phyloP scores from a whole-genome alignment of 1,139 yeast species.

The Yamadazyma triangularis region DNA sequence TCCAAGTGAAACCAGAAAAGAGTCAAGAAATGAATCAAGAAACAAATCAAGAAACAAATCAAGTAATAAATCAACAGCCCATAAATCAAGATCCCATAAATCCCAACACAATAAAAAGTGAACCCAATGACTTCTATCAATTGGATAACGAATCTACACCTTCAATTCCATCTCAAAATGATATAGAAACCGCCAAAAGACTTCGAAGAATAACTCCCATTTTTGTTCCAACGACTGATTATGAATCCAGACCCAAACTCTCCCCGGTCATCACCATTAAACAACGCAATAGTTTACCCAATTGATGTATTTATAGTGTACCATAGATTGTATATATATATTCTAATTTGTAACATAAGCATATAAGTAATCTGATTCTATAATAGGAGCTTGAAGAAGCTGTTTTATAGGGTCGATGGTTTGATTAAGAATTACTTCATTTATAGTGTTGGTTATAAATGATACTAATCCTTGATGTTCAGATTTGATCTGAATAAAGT shows the following conservation, averaged over 20 bases:
- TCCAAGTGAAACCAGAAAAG: neutral
- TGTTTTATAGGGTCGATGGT: conserved; percentile 5
- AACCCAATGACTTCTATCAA: conserved; percentile 1
- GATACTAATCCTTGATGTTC: too few relatives aligned
- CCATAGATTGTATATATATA: conserved; percentile 4
- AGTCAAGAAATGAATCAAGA: conserved; percentile 7
- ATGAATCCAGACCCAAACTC: conserved; percentile 25
- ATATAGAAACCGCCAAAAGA: conserved; percentile 36
- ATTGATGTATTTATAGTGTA: conserved; percentile 2
- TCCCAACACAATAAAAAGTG: too few relatives aligned
- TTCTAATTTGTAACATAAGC: conserved; percentile 22
- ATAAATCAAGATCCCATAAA: neutral
- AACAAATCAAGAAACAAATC: neutral
- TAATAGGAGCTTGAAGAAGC: conserved; percentile 19
- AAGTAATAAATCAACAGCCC: neutral
- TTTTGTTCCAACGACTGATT: conserved; percentile 31
- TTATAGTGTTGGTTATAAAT: too few relatives aligned
- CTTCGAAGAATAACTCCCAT: conserved; percentile 37
- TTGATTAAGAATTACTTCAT: too few relatives aligned
- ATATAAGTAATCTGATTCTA: conserved; percentile 22
- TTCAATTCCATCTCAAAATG: conserved; percentile 6
- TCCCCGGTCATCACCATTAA: conserved; percentile 30
- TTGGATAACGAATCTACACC: neutral
- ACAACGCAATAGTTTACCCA: conserved; percentile 15
- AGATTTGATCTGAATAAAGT: neutral